phyloP scores from a whole-genome alignment of 768 basidiomycete species.

The Tylopilus cervinicoccineus region DNA sequence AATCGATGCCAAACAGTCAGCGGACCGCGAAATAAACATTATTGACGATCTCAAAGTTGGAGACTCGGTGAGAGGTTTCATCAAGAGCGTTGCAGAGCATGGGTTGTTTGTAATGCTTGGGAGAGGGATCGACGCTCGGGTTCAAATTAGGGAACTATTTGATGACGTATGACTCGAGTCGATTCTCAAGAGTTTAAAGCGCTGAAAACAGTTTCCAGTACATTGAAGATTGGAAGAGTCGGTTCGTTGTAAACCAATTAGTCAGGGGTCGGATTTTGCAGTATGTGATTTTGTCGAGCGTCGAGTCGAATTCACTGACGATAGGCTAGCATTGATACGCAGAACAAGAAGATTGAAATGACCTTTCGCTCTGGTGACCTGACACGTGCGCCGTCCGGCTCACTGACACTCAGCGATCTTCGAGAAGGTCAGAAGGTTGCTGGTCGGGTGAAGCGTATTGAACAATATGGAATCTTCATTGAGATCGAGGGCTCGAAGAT shows the following conservation, averaged over 20 bases:
- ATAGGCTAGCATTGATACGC: conserved; percentile 57
- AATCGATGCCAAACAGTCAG: conserved; percentile 42
- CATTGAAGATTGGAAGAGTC: conserved; percentile 92
- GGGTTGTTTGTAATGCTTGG: conserved; percentile 89
- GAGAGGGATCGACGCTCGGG: conserved; percentile 78
- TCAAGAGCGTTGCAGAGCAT: conserved; percentile 82
- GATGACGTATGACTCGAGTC: conserved; percentile 53
- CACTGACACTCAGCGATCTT: conserved; percentile 51
- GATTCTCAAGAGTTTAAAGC: neutral
- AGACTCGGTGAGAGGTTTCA: conserved; percentile 77
- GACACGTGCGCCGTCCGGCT: conserved; percentile 35
- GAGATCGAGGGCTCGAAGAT: conserved; percentile 82
- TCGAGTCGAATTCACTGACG: conserved; percentile 6
- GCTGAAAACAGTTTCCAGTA: conserved; percentile 47
- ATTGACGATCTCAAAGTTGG: conserved; percentile 67
- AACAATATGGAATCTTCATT: conserved; percentile 91
- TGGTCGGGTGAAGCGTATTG: conserved; percentile 75
- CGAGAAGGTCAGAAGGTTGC: conserved; percentile 76
- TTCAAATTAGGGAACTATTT: conserved; percentile 92
- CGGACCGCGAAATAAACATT: conserved; percentile 65
- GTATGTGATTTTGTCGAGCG: conserved; percentile 36
- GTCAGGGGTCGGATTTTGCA: conserved; percentile 83
- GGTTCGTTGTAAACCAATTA: conserved; percentile 74
- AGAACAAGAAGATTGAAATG: conserved; percentile 84
- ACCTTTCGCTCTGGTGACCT: conserved; percentile 71